phyloP scores from a whole-genome alignment of 805 yeast genomes.

The Yamadazyma phyllophila region DNA sequence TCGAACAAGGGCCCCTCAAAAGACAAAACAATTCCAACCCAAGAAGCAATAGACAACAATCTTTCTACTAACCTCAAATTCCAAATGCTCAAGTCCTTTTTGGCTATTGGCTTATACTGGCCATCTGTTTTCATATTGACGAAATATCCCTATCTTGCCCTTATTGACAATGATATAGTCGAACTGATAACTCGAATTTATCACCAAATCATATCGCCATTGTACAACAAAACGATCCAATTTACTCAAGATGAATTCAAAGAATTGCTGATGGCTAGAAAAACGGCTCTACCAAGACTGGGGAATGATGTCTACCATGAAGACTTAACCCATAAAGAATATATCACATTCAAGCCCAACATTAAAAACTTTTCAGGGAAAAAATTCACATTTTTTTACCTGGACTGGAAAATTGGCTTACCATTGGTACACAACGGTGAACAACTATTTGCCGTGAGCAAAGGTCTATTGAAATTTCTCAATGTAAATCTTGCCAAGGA shows the following conservation, averaged over 20 bases:
- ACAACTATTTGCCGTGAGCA: slow-evolving; percentile 42
- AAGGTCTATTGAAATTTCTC: slow-evolving; percentile 48
- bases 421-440: slow-evolving; percentile 37
- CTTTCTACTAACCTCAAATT: slow-evolving; percentile 16
- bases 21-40: not conserved
- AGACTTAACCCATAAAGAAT: slow-evolving; percentile 16
- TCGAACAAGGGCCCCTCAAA: not conserved
- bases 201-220: slow-evolving; percentile 48
- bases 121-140: slow-evolving; percentile 60
- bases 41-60: not conserved
- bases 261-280: slow-evolving; percentile 20
- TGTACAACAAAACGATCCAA: slow-evolving; percentile 29
- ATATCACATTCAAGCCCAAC: slow-evolving; percentile 33
- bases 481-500: slow-evolving; percentile 55
- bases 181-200: slow-evolving; percentile 49
- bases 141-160: slow-evolving; percentile 59
- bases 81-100: slow-evolving; percentile 49
- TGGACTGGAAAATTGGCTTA: slow-evolving; percentile 46
- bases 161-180: slow-evolving; percentile 50
- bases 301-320: slow-evolving; percentile 28
- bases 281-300: slow-evolving; percentile 22
- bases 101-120: slow-evolving; percentile 59
- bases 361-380: slow-evolving; percentile 22
- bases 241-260: slow-evolving; percentile 18
- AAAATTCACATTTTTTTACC: slow-evolving; percentile 40